Conservation (phyloP, 176 grass and related monocot species). For the Avena sativa region DNA sequence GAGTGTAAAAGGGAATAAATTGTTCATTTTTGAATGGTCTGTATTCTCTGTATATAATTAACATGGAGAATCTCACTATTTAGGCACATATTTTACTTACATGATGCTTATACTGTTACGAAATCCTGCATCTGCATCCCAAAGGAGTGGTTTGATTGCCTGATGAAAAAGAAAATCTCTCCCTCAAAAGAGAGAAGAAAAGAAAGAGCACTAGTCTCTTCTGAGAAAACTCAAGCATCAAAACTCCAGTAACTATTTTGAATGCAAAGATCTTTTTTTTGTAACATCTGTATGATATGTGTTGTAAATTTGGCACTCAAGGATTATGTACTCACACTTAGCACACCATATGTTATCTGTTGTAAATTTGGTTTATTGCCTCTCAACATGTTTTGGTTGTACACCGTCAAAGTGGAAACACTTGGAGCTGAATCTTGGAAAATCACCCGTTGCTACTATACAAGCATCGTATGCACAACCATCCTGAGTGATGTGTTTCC, state of each 20-base stretch:
- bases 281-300: no score
- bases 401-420: constrained; percentile 10
- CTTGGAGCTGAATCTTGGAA: neutral
- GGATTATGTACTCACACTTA: no score
- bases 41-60: neutral
- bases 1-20: constrained; percentile 1
- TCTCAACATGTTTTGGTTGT: neutral
- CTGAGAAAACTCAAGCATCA: neutral
- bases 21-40: neutral
- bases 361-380: neutral
- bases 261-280: neutral
- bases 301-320: no score
- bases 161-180: neutral
- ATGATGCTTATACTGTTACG: neutral
- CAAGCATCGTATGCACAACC: no score
- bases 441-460: no score
- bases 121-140: neutral
- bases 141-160: neutral
- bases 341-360: neutral
- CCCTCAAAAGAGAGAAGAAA: neutral
- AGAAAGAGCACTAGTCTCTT: neutral
- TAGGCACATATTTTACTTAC: neutral
- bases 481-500: no score
- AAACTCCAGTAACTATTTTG: neutral
- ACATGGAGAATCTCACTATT: neutral